Evolutionary conservation across 2,329 filamentous ascomycete species (phyloP).

Genomic region (Hypoxylon sp.): DNA sequence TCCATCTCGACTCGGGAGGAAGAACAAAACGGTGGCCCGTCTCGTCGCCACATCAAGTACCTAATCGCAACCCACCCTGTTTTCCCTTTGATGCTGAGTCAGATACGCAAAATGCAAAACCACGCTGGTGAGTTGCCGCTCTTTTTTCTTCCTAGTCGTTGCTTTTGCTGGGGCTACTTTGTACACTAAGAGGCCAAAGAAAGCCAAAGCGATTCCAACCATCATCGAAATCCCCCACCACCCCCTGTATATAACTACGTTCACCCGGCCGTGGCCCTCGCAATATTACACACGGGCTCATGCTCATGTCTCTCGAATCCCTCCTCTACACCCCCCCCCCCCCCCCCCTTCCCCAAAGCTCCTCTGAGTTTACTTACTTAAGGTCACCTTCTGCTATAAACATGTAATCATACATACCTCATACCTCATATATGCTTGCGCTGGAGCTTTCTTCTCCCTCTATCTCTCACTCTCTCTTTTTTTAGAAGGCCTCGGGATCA

Average conservation of each 20-base stretch:
- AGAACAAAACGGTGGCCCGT: conserved; percentile 28
- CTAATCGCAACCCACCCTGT: conserved; percentile 16
- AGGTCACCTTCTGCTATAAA: conserved; percentile 37
- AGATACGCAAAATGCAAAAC: conserved; percentile 43
- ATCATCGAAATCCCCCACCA: conserved; percentile 34
- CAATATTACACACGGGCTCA: conserved; percentile 31
- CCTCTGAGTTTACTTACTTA: conserved; percentile 41
- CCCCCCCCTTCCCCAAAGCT: too few relatives aligned
- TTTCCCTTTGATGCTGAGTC: conserved; percentile 46
- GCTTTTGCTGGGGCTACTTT: conserved; percentile 18
- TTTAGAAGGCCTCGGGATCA: conserved; percentile 42
- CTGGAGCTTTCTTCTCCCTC: conserved; percentile 42
- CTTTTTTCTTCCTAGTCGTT: conserved; percentile 22
- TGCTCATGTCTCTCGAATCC: too few relatives aligned
- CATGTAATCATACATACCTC: conserved; percentile 47
- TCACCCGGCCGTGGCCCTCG: conserved; percentile 35
- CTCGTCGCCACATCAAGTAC: conserved; percentile 16
- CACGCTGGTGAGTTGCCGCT: conserved; percentile 43
- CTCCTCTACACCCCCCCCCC: conserved; percentile 24
- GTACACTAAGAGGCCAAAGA: conserved; percentile 21
- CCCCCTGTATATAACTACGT: conserved; percentile 22
- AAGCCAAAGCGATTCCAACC: conserved; percentile 35
- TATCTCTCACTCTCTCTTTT: conserved; percentile 38
- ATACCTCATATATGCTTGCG: conserved; percentile 41
- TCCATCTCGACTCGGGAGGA: conserved; percentile 14